A percentile compares a stretch with the other conserved stretches of the same genome.
Conservation (phyloP, 2,329 filamentous ascomycete species). For the Penicillium palitans region DNA sequence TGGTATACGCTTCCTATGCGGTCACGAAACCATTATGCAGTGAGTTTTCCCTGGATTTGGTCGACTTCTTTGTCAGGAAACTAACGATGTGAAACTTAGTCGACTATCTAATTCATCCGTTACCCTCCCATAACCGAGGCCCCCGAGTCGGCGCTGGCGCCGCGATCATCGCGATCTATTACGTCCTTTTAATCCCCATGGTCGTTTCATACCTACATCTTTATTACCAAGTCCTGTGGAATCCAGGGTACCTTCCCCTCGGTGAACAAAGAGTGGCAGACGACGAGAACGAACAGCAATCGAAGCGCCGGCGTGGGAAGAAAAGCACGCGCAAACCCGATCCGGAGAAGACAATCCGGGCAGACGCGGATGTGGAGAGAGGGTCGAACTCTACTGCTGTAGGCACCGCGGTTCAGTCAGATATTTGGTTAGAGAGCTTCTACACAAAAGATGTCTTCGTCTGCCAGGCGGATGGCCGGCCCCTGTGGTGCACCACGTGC, state of each 20-base stretch:
- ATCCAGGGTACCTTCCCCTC: slow-evolving; percentile 73
- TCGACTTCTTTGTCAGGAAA: not conserved
- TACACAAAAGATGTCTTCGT: slow-evolving; percentile 82
- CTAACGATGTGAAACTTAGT: slow-evolving; percentile 51
- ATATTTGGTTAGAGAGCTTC: slow-evolving; percentile 71
- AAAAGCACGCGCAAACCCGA: slow-evolving; percentile 26
- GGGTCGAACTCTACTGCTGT: slow-evolving; percentile 27
- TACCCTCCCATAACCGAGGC: slow-evolving; percentile 39
- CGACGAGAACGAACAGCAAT: slow-evolving; percentile 22
- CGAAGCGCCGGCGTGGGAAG: slow-evolving; percentile 23
- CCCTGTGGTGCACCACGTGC: slow-evolving; percentile 82
- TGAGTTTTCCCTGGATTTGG: slow-evolving; percentile 47
- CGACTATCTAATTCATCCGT: slow-evolving; percentile 65
- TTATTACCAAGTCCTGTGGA: slow-evolving; percentile 63
- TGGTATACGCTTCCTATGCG: slow-evolving; percentile 71
- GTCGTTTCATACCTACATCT: slow-evolving; percentile 70
- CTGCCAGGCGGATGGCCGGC: slow-evolving; percentile 79
- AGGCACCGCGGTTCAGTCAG: slow-evolving; percentile 43
- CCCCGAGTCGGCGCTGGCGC: slow-evolving; percentile 60
- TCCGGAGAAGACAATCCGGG: slow-evolving; percentile 25
- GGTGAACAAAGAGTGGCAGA: slow-evolving; percentile 47
- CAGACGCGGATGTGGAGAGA: slow-evolving; percentile 32
- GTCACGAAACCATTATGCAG: slow-evolving; percentile 67
- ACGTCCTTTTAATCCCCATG: slow-evolving; percentile 68
- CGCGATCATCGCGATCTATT: slow-evolving; percentile 71